phyloP scores from a whole-genome alignment of 2,329 filamentous ascomycete genomes.

The Colletotrichum coccodes region DNA sequence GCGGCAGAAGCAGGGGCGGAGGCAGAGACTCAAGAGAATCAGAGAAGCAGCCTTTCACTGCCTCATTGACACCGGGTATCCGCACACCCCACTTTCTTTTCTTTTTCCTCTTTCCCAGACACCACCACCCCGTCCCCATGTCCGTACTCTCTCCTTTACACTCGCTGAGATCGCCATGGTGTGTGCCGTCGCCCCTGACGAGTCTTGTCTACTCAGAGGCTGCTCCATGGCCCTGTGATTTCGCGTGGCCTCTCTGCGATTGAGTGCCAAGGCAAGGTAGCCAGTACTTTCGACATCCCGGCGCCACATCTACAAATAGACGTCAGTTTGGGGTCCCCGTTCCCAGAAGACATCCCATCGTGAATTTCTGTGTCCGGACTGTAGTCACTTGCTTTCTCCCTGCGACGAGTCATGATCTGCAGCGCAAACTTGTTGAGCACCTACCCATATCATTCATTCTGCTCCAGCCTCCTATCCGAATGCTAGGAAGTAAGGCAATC shows the following conservation, averaged over 20 bases:
- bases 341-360: slow-evolving; percentile 1
- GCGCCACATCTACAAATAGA: slow-evolving; percentile 7
- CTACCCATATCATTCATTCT: background rate
- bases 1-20: background rate
- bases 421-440: slow-evolving; percentile 2
- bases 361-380: background rate
- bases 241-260: background rate
- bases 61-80: slow-evolving; percentile 20
- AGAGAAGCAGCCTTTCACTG: slow-evolving; percentile 10
- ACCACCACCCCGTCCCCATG: background rate
- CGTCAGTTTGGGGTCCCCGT: background rate
- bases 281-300: background rate
- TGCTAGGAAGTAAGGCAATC: background rate
- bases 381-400: background rate
- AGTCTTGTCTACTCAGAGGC: background rate
- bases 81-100: background rate
- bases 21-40: background rate
- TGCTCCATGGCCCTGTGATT: background rate
- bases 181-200: slow-evolving; percentile 5
- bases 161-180: slow-evolving; percentile 3
- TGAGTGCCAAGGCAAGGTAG: background rate
- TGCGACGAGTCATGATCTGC: slow-evolving; percentile 31
- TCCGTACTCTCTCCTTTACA: background rate
- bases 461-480: background rate
- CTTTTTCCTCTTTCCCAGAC: background rate